Conservation (phyloP, 2,329 filamentous ascomycete species). For the Cercospora citrullina region DNA sequence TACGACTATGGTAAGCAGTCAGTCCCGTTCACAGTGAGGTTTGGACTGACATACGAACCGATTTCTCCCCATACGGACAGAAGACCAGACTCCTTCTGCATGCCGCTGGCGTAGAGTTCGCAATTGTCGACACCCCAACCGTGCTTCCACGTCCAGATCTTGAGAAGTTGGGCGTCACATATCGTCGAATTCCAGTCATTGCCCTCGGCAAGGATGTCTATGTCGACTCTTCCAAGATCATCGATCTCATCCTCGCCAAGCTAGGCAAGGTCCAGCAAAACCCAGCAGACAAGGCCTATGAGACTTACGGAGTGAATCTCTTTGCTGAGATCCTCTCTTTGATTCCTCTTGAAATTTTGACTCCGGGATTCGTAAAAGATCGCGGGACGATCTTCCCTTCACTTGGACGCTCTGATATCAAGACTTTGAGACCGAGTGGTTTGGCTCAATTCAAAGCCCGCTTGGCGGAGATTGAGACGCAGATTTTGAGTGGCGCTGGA, state of each 20-base stretch:
- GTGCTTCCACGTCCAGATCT: conserved; percentile 36
- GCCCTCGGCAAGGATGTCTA: conserved; percentile 38
- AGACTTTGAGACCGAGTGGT: conserved; percentile 27
- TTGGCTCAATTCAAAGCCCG: conserved; percentile 29
- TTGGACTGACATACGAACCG: conserved; percentile 8
- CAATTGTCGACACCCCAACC: conserved; percentile 32
- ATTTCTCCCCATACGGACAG: conserved; percentile 35
- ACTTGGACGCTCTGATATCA: conserved; percentile 28
- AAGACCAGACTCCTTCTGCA: conserved; percentile 34
- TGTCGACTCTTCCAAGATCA: conserved; percentile 32
- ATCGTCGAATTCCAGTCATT: conserved; percentile 37
- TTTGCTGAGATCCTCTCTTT: conserved; percentile 30
- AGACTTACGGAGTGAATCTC: conserved; percentile 31
- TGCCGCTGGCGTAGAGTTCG: conserved; percentile 28
- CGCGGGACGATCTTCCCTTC: conserved; percentile 33
- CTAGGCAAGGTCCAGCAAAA: conserved; percentile 23
- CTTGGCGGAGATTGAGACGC: conserved; percentile 28
- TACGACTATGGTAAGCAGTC: conserved; percentile 33
- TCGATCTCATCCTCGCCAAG: conserved; percentile 24
- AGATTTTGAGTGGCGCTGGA: conserved; percentile 25
- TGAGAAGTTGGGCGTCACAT: conserved; percentile 35
- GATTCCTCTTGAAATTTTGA: conserved; percentile 27
- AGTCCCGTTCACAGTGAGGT: background rate
- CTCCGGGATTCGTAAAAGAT: conserved; percentile 33
- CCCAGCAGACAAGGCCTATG: conserved; percentile 35